A percentile compares a stretch with the other conserved stretches of the same genome.
phyloP scores from a whole-genome alignment of 495 filamentous ascomycete genomes.

The Xylaria intraflava region DNA sequence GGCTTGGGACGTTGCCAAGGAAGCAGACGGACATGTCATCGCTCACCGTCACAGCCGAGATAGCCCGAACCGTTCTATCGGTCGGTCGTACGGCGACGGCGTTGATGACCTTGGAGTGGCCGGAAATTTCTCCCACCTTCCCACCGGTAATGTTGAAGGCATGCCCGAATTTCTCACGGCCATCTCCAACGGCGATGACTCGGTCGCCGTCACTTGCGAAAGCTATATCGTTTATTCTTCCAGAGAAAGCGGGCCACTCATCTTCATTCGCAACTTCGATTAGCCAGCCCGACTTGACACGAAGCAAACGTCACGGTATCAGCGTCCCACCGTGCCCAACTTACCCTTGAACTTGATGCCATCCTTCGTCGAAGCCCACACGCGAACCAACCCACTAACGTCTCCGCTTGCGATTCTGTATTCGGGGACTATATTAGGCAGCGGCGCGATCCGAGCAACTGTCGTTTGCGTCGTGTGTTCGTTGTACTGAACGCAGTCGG shows the following conservation, averaged over 20 bases:
- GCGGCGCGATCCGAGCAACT: constrained; percentile 85
- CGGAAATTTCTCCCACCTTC: constrained; percentile 85
- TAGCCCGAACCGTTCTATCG: constrained; percentile 81
- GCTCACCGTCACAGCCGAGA: constrained; percentile 82
- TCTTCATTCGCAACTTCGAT: constrained; percentile 34
- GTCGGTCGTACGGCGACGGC: constrained; percentile 83
- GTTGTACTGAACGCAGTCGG: constrained; percentile 77
- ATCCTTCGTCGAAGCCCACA: constrained; percentile 71
- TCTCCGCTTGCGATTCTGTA: constrained; percentile 96
- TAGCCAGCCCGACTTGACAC: not conserved
- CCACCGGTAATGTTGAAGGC: constrained; percentile 95
- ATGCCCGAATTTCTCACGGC: constrained; percentile 87
- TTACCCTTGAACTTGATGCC: constrained; percentile 59
- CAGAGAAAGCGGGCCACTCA: constrained; percentile 91
- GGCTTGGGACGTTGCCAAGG: constrained; percentile 71
- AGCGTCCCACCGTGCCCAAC: not conserved
- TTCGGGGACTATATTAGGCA: constrained; percentile 48
- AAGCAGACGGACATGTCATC: constrained; percentile 88
- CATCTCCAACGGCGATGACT: constrained; percentile 91
- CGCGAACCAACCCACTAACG: constrained; percentile 69
- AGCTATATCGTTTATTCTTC: constrained; percentile 88
- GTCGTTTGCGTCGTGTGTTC: constrained; percentile 81
- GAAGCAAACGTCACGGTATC: not conserved
- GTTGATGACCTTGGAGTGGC: constrained; percentile 87
- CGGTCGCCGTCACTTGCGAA: constrained; percentile 98